Percentiles rank a stretch among this genome's conserved stretches.
Evolutionary conservation across 306 rosid species (phyloP).

Genomic region (Quercus alba): DNA sequence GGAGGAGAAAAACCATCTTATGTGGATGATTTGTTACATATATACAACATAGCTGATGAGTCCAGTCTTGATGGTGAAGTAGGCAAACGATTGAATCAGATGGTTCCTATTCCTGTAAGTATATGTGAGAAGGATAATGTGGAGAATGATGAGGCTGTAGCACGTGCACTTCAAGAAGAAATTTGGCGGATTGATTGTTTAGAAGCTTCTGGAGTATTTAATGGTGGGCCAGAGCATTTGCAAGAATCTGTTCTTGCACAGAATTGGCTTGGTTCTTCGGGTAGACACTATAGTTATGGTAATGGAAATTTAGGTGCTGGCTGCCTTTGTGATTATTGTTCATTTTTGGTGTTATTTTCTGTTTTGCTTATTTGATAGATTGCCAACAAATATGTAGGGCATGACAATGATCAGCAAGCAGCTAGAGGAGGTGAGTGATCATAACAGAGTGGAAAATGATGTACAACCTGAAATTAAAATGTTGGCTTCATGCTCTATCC

Average conservation of each 20-base stretch:
- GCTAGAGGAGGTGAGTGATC: slow-evolving; percentile 23
- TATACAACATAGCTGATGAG: slow-evolving; percentile 70
- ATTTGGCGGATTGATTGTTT: slow-evolving; percentile 53
- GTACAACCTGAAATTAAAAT: slow-evolving; percentile 28
- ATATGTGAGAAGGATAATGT: slow-evolving; percentile 37
- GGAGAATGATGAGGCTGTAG: no score
- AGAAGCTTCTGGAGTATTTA: slow-evolving; percentile 45
- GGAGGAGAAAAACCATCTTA: slow-evolving; percentile 37
- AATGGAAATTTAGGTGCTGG: background rate
- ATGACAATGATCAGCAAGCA: slow-evolving; percentile 35
- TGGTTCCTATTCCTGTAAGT: slow-evolving; percentile 48
- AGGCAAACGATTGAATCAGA: slow-evolving; percentile 76
- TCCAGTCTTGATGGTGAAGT: slow-evolving; percentile 88
- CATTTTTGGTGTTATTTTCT: slow-evolving; percentile 5
- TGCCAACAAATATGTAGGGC: slow-evolving; percentile 40
- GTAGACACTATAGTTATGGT: slow-evolving; percentile 44
- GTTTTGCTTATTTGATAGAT: slow-evolving; percentile 20
- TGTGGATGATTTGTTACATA: slow-evolving; percentile 38
- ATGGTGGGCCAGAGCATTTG: slow-evolving; percentile 37
- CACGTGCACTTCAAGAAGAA: slow-evolving; percentile 94
- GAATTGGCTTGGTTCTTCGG: slow-evolving; percentile 65
- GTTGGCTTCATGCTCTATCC: slow-evolving; percentile 31
- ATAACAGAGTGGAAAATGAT: slow-evolving; percentile 28
- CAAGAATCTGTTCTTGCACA: slow-evolving; percentile 64
- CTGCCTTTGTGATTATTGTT: slow-evolving; percentile 18